phyloP scores from a whole-genome alignment of 2,329 filamentous ascomycete species.

The Cucurbitaria berberidis region DNA sequence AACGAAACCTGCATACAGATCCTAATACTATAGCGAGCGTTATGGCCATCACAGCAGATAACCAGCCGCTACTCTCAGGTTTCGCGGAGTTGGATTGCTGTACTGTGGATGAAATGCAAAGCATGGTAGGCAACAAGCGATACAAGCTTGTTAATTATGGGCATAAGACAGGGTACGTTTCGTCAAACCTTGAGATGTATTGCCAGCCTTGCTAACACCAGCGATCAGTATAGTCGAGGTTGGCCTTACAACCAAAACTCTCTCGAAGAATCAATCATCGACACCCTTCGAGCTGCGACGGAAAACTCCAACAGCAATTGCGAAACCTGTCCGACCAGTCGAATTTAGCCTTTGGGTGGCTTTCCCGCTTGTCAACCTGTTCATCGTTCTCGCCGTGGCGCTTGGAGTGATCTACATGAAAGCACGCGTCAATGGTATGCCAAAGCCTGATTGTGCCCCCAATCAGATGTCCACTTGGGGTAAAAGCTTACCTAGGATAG shows the following conservation, averaged over 20 bases:
- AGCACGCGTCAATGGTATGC: constrained; percentile 20
- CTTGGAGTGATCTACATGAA: constrained; percentile 27
- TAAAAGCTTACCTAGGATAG: constrained; percentile 23
- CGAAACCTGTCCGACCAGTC: constrained; percentile 27
- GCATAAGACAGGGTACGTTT: constrained; percentile 6
- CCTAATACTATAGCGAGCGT: constrained; percentile 47
- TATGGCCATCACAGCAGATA: constrained; percentile 43
- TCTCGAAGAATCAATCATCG: background rate
- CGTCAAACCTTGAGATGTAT: background rate
- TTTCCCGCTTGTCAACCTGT: constrained; percentile 22
- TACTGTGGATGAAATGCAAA: constrained; percentile 21
- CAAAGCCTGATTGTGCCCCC: background rate
- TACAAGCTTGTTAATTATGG: constrained; percentile 24
- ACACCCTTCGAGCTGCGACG: background rate
- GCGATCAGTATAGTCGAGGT: background rate
- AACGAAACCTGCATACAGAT: constrained; percentile 34
- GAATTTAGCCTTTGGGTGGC: constrained; percentile 29
- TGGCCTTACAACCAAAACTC: background rate
- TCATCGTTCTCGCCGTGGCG: constrained; percentile 14
- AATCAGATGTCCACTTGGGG: background rate
- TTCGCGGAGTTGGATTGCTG: constrained; percentile 33
- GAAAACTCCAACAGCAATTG: constrained; percentile 5
- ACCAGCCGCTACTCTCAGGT: constrained; percentile 23
- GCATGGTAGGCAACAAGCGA: constrained; percentile 15
- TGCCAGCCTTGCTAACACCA: background rate